These are phyloP conservation scores for Bolboschoenoplectus hybrid DNA, from an alignment of 202 grass and related monocot genomes.

Conservation along the genomic window DNA sequence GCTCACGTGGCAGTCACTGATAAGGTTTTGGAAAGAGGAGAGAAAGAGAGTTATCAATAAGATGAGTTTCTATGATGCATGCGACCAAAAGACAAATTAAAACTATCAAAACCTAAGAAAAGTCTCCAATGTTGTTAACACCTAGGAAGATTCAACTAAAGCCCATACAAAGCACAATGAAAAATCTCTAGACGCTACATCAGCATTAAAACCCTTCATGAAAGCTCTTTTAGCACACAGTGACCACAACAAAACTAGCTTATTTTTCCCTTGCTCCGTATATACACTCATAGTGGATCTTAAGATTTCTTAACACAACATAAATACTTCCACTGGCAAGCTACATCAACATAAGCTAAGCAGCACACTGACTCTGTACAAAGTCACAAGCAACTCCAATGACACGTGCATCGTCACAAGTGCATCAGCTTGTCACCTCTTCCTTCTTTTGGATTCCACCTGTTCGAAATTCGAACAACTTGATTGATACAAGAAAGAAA, in stretches of 20 bases:
- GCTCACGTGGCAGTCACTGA: not conserved
- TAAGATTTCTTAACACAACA: constrained; percentile 35
- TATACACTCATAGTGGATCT: constrained; percentile 39
- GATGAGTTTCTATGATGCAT: not conserved
- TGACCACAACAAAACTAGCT: constrained; percentile 35
- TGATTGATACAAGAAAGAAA: not conserved
- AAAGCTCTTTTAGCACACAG: constrained; percentile 35
- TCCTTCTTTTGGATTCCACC: constrained; percentile 39
- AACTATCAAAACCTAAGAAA: not conserved
- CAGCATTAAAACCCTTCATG: constrained; percentile 18
- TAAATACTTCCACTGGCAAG: constrained; percentile 29
- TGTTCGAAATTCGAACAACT: not conserved
- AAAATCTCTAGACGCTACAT: constrained; percentile 24
- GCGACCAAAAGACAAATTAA: not conserved
- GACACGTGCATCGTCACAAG: constrained; percentile 9
- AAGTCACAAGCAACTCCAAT: constrained; percentile 25
- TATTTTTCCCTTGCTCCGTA: constrained; percentile 26
- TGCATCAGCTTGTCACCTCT: constrained; percentile 34
- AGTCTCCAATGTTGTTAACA: constrained; percentile 23
- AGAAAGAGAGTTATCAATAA: not conserved
- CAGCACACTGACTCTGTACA: constrained; percentile 42
- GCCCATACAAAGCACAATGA: constrained; percentile 26
- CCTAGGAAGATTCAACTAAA: constrained; percentile 26
- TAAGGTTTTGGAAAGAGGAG: not conserved
- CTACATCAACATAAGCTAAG: constrained; percentile 35